Evolutionary conservation across 2,329 filamentous ascomycete species (phyloP), one percentile per base, ranked within the genome.

Genomic region (Alternaria sp.): DNA sequence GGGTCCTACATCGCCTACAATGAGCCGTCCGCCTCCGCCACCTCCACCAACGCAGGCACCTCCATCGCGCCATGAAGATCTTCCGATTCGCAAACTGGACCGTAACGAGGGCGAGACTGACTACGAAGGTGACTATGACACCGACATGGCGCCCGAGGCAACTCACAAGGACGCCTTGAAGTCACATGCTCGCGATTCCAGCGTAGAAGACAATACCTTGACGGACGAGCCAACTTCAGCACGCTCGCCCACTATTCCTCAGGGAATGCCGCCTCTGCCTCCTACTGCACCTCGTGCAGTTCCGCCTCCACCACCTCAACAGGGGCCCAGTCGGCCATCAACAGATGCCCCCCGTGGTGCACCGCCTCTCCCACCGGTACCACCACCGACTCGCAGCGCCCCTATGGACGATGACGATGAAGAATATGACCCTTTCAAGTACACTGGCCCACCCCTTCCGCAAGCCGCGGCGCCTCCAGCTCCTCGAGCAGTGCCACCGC

Each of bases 51-150:
- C 74, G 23, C 71, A 73, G 25, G 76, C 76, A 12, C 78, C 80
- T 49, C 77, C 77, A n/a, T 78, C 73, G 57, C 76, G 80, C n/a
- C 77, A 78, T 30, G 69, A 67, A 26, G 78, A 81, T 17, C 71
- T 66, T 21, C 69, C 73, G 4, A 62, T 73, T 15, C 73, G 67
- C 53, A 74, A 69, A 21, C 81, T 86, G 44, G 90, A 90, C 13
- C 90, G 89, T 25, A 90, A 91, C 62, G 93, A 91, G 62, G 93
- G 96, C 73, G 87, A 93, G 32, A 96, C 93, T 0, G 95, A 97
- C 75, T 98, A 98, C 75, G 96, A 99, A 77, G 96, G 95, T 7
- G 96, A 98, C 76, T 98, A 98, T 77, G 96, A 98, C 72, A 98
- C 96, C 7, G 96, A 98, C 77, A 98, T 98, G 76, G 94, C 91